Evolutionary conservation across 805 yeast species (phyloP).

Genomic region (Cephaloascus albidus): DNA sequence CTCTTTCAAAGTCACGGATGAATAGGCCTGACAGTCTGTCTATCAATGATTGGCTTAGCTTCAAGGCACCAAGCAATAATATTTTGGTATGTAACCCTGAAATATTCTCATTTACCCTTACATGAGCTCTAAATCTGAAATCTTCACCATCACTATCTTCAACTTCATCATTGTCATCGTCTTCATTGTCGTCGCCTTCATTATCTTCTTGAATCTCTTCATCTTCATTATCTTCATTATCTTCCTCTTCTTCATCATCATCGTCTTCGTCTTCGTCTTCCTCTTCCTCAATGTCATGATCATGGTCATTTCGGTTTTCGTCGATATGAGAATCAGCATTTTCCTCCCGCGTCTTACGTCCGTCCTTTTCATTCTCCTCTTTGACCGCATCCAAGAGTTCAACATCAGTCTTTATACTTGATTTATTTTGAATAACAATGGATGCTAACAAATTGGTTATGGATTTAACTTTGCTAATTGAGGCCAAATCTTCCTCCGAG

Average conservation of each 20-base stretch:
- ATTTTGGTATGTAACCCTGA: constrained; percentile 21
- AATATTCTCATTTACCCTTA: constrained; percentile 6
- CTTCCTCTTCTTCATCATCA: constrained; percentile 2
- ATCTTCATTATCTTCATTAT: constrained; percentile 2
- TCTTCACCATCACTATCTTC: constrained; percentile 4
- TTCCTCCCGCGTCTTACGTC: constrained; percentile 4
- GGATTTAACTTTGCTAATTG: constrained; percentile 19
- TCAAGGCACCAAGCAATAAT: constrained; percentile 41
- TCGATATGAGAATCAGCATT: constrained; percentile 4
- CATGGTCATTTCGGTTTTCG: constrained; percentile 6
- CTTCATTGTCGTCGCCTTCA: constrained; percentile 2
- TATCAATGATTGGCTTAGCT: constrained; percentile 35
- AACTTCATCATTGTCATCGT: constrained; percentile 2
- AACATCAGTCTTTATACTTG: constrained; percentile 10
- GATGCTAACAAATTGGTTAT: constrained; percentile 49
- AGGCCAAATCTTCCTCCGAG: constrained; percentile 15
- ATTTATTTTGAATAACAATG: constrained; percentile 44
- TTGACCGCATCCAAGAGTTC: constrained; percentile 5
- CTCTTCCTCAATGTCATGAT: constrained; percentile 5
- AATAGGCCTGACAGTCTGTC: constrained; percentile 33
- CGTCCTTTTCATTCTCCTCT: too few relatives aligned
- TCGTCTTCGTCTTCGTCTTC: not conserved
- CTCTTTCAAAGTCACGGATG: constrained; percentile 47
- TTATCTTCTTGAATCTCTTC: constrained; percentile 1
- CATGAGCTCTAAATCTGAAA: not conserved